phyloP scores from a whole-genome alignment of 2,329 filamentous ascomycete genomes.

The Microdochium trichocladiopsis region DNA sequence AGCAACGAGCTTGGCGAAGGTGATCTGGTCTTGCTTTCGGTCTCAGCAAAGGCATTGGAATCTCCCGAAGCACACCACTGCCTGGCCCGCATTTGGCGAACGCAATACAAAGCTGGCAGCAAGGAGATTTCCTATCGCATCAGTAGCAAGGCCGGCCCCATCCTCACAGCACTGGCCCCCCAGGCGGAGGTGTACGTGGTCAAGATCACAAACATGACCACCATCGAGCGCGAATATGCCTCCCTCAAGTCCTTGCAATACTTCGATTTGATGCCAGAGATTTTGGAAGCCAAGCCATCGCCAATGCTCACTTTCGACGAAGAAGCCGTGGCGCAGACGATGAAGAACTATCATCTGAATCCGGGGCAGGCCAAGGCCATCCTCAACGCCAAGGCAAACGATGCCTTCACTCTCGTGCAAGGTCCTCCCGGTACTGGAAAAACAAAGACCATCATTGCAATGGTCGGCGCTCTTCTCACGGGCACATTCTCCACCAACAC shows the following conservation, averaged over 20 bases:
- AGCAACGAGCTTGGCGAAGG: constrained; percentile 72
- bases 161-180: constrained; percentile 58
- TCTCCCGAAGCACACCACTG: constrained; percentile 67
- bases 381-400: constrained; percentile 86
- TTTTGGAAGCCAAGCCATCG: constrained; percentile 82
- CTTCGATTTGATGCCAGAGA: constrained; percentile 92
- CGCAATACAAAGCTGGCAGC: constrained; percentile 71
- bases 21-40: constrained; percentile 83
- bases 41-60: constrained; percentile 61
- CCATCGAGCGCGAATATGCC: constrained; percentile 91
- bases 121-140: constrained; percentile 84
- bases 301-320: constrained; percentile 77
- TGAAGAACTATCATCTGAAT: constrained; percentile 78
- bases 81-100: constrained; percentile 74
- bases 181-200: constrained; percentile 64
- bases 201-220: constrained; percentile 88
- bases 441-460: constrained; percentile 95
- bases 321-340: constrained; percentile 60
- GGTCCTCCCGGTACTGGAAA: constrained; percentile 95
- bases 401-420: constrained; percentile 94
- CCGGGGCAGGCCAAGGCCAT: constrained; percentile 85
- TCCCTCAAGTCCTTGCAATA: constrained; percentile 86
- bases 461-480: constrained; percentile 81
- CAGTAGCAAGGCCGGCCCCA: constrained; percentile 57
- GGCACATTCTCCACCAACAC: constrained; percentile 37